Base-by-base conservation (phyloP, 2,329 filamentous ascomycete genomes). In the Elsinoe ampelina region DNA sequence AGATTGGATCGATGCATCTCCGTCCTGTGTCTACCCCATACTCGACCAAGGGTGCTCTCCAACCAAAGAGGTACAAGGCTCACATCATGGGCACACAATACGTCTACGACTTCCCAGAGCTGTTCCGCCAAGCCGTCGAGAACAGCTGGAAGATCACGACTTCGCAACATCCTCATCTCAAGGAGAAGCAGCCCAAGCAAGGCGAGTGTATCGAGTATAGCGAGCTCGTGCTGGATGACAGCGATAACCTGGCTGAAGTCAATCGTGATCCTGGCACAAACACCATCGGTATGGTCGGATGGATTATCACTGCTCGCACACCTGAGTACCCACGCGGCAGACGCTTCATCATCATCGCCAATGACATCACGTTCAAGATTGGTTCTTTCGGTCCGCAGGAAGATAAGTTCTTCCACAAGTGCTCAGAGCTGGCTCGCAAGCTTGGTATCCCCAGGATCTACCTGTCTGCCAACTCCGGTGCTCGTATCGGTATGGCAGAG, bases 281-380 rank as follows among this genome's bases (percentile, higher is more conserved):
- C 78, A 87, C 80, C 42, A 93, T 93, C 68, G 93, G 93, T 76
- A 98, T 98, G 93, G 92, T 98, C 57, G 93, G 90, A 63, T 98
- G 93, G 93, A 82, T 97, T 63, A 86, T 97, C 71, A 95, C 89
- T 60, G 93, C 91, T 13, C 89, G 84, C 70, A 97, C 93, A 1
- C 93, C 93, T 8, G 93, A 98, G 73, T 98, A 98, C 71, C 92
- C 93, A 58, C 81, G 83, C 62, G 93, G 93, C 59, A 84, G 93
- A 64, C 88, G 88, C 68, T 96, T 97, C 75, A 84, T 98, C 70
- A 89, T 98, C 62, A 86, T 98, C 61, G 91, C 93, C 80, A 98
- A 98, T 80, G 93, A 98, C 69, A 98, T 98, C 72, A 98, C 93
- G 15, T 97, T 89, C 81, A 95, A 95, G 80, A 98, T 97, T 71